Conservation (phyloP, 106 monocot species). For the Xerophyta viscosa region DNA sequence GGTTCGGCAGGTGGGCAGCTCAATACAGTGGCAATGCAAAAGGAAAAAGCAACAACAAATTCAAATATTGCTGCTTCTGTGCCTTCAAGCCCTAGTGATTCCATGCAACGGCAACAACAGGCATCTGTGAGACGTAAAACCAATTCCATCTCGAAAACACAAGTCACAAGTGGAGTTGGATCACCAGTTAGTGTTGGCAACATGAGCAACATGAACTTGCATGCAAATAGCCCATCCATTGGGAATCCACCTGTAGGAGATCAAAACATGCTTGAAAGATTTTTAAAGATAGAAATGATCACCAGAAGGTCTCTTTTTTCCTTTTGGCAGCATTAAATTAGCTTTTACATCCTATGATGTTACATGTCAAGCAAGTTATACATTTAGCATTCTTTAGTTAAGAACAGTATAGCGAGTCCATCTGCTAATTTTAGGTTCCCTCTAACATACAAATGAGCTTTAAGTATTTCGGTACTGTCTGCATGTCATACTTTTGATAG, state of each 20-base stretch:
- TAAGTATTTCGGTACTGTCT: no score
- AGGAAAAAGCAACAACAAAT: slow-evolving; percentile 51
- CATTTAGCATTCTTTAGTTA: no score
- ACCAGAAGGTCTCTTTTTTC: no score
- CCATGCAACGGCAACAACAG: slow-evolving; percentile 46
- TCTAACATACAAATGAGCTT: no score
- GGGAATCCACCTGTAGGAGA: slow-evolving; percentile 47
- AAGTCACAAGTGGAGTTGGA: slow-evolving; percentile 63
- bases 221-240: slow-evolving; percentile 64
- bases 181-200: slow-evolving; percentile 92
- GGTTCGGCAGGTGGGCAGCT: slow-evolving; percentile 66
- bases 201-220: slow-evolving; percentile 47
- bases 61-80: slow-evolving; percentile 50
- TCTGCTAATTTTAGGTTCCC: no score
- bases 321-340: no score
- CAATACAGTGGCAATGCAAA: slow-evolving; percentile 37
- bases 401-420: no score
- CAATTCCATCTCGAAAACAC: slow-evolving; percentile 58
- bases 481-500: background rate
- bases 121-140: slow-evolving; percentile 52
- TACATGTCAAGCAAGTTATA: no score
- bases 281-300: slow-evolving; percentile 69
- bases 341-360: no score
- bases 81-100: slow-evolving; percentile 65
- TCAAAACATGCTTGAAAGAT: slow-evolving; percentile 59